Percentiles rank a stretch among this genome's conserved stretches.
Evolutionary conservation across 2,329 filamentous ascomycete species (phyloP).

Genomic region (Diplocarpon rosae): DNA sequence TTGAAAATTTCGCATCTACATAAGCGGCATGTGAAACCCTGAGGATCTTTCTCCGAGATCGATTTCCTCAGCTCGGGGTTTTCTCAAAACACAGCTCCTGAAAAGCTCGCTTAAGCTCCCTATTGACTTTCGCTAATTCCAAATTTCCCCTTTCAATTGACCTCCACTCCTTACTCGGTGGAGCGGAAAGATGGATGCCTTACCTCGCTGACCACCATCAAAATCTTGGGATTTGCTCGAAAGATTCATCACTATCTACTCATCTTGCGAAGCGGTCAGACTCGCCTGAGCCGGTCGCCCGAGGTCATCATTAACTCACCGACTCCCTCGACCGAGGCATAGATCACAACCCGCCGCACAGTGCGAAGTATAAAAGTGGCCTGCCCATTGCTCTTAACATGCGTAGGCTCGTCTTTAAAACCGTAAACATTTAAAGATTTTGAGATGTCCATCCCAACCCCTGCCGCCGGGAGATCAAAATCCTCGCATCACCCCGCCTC

Average conservation of each 20-base stretch:
- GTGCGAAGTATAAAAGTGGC: background rate
- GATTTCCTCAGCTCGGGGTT: too few relatives aligned
- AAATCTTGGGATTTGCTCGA: too few relatives aligned
- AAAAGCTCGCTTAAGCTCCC: background rate
- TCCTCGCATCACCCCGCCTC: background rate
- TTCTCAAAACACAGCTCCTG: background rate
- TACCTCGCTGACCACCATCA: too few relatives aligned
- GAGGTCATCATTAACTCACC: too few relatives aligned
- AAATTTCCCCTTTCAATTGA: background rate
- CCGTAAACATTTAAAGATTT: too few relatives aligned
- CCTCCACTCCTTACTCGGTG: background rate
- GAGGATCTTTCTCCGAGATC: too few relatives aligned
- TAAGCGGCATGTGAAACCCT: too few relatives aligned
- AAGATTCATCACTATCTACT: background rate
- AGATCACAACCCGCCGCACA: background rate
- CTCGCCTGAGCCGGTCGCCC: conserved; percentile 1
- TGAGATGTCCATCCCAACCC: background rate
- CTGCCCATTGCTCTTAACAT: too few relatives aligned
- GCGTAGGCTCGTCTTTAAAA: too few relatives aligned
- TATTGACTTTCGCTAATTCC: background rate
- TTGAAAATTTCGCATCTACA: too few relatives aligned
- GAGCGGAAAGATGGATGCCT: too few relatives aligned
- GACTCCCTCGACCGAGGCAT: too few relatives aligned
- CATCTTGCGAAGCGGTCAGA: background rate
- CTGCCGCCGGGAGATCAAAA: background rate